Evolutionary conservation across 257 asterid species (phyloP).

Genomic region (Primulina huaijiensis): DNA sequence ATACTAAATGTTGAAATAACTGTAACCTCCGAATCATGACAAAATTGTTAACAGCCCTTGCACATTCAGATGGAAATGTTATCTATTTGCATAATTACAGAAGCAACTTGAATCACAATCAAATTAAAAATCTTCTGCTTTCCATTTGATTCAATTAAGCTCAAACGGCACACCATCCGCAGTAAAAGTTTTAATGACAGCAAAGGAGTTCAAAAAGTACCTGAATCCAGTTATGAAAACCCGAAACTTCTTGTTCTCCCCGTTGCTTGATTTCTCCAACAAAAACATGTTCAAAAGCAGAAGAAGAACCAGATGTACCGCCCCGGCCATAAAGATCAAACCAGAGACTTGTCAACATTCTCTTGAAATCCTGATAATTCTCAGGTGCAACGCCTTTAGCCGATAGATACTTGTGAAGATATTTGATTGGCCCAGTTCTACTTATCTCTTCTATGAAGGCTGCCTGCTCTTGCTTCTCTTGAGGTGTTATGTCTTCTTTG

Average conservation of each 20-base stretch:
- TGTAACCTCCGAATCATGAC: background rate
- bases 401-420: slow-evolving; percentile 67
- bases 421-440: slow-evolving; percentile 85
- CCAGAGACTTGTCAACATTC: slow-evolving; percentile 67
- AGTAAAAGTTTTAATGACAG: background rate
- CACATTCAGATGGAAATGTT: slow-evolving; percentile 7
- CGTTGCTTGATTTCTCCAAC: slow-evolving; percentile 90
- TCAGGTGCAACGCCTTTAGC: slow-evolving; percentile 53
- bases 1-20: background rate
- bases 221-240: slow-evolving; percentile 99
- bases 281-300: slow-evolving; percentile 98
- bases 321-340: slow-evolving; percentile 87
- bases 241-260: slow-evolving; percentile 78
- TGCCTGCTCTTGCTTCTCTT: slow-evolving; percentile 78
- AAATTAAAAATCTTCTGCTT: slow-evolving; percentile 14
- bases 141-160: background rate
- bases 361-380: slow-evolving; percentile 59
- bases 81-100: slow-evolving; percentile 3
- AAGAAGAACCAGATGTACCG: slow-evolving; percentile 77
- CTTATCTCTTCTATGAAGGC: slow-evolving; percentile 93
- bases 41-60: background rate
- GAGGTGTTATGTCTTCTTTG: slow-evolving; percentile 74
- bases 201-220: slow-evolving; percentile 33
- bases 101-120: background rate
- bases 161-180: background rate